Evolutionary conservation across 2,329 filamentous ascomycete genomes (phyloP), one percentile per base, ranked within the genome.

Genomic region (Xylariaceae sp.): DNA sequence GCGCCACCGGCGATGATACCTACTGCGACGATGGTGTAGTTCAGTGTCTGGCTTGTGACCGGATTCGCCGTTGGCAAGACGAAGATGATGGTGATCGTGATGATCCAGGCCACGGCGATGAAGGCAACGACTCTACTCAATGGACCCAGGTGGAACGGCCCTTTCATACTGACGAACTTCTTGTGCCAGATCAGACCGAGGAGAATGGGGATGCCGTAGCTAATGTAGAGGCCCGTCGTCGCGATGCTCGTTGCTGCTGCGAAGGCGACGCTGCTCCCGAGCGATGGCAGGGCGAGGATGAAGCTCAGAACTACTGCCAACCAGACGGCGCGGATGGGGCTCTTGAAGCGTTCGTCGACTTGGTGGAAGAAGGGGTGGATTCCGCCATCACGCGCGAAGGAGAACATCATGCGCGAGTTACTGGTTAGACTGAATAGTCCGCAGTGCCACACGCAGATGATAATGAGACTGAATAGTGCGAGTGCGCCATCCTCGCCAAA

Each of bases 381-480:
- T 15, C 81, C 82, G n/a, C 78, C 74, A 64, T 84, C 82, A 13
- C 82, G 75, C 0, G 78, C 74, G 65, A 84, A 84, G 0, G 80
- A 80, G 64, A 83, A 84, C 80, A 84, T 84, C 82, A 84, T 84
- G 30, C 82, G 75, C 45, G 76, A 79, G 66, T 84, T 84, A 53
- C 75, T 78, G 0, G 82, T 85, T 74, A 86, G 75, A 54, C 76
- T 79, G 66, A 85, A 85, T 0, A 85, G 74, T 0, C 82, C 82
- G 60, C 81, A 84, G 67, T 85, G 82, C 82, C 82, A 85, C 2
- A 85, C 80, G 58, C 82, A 85, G 37, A 85, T 72, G 64, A 85
- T 83, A 61, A 85, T 75, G 11, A 85, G 70, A 0, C 73, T 76
- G 71, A 85, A 84, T 5, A 84, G 67, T 1, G 75, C 81, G 7